These are phyloP conservation scores for Nematocida sp. DNA, from an alignment of 371 early-diverging fungal species.

Conservation along the genomic window DNA sequence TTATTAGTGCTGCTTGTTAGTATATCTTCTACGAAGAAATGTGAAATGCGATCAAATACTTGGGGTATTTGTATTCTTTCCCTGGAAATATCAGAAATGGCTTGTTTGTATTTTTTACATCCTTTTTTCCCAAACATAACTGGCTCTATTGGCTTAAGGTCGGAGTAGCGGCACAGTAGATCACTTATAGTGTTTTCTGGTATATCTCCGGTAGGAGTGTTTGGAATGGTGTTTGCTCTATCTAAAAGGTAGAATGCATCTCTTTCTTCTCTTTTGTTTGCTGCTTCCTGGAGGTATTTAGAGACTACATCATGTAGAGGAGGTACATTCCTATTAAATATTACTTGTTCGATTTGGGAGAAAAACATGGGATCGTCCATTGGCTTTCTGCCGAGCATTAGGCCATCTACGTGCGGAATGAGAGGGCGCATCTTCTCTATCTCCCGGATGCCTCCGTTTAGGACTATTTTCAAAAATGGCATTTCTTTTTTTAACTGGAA, in stretches of 20 bases:
- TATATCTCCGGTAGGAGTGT: not conserved
- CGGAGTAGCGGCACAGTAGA: conserved; percentile 23
- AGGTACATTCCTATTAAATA: not conserved
- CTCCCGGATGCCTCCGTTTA: conserved; percentile 75
- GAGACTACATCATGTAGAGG: not conserved
- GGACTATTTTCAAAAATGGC: conserved; percentile 70
- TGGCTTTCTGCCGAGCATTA: conserved; percentile 67
- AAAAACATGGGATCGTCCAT: conserved; percentile 64
- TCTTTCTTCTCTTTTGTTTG: not conserved
- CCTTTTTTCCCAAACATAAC: conserved; percentile 53
- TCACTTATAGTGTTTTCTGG: not conserved
- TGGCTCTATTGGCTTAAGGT: conserved; percentile 54
- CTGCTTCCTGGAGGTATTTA: not conserved
- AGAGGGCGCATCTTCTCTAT: conserved; percentile 41
- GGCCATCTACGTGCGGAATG: conserved; percentile 60
- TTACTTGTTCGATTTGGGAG: conserved; percentile 31
- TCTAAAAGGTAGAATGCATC: conserved; percentile 1
- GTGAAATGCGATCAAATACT: no score
- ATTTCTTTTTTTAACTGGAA: conserved; percentile 70
- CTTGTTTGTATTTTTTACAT: conserved; percentile 56
- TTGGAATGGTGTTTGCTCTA: not conserved
- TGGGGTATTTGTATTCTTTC: no score
- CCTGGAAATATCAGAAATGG: conserved; percentile 14
- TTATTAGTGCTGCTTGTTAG: no score
- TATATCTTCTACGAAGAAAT: no score